Percentiles rank a stretch among this genome's conserved stretches.
phyloP scores from a whole-genome alignment of 371 early-diverging fungal species.

The Mucor sp. region DNA sequence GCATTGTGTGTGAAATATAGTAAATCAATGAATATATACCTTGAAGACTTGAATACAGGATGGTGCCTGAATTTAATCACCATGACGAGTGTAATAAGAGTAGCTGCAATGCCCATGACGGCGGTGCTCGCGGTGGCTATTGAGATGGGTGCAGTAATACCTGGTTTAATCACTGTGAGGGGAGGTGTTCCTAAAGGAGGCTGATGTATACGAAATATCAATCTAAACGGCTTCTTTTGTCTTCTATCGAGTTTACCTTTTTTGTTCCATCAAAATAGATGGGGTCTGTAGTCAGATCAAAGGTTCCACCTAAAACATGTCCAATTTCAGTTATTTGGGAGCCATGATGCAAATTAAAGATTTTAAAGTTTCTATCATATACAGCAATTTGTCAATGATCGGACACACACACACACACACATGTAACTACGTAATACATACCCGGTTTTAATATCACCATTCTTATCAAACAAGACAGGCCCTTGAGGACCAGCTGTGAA shows the following conservation, averaged over 20 bases:
- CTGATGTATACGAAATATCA: conserved; percentile 2
- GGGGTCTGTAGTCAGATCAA: conserved; percentile 34
- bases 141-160: background rate
- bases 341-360: conserved; percentile 52
- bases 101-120: background rate
- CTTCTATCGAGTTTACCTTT: conserved; percentile 12
- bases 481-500: conserved; percentile 56
- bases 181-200: conserved; percentile 41
- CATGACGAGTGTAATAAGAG: conserved; percentile 10
- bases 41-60: conserved; percentile 55
- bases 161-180: background rate
- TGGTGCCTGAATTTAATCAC: conserved; percentile 37
- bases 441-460: conserved; percentile 52
- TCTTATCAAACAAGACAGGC: conserved; percentile 55
- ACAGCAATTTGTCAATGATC: background rate
- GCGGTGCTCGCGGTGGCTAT: background rate
- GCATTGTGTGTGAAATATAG: background rate
- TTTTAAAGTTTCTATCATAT: conserved; percentile 41
- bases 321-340: conserved; percentile 32
- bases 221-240: background rate
- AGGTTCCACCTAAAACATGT: conserved; percentile 23
- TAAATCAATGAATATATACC: conserved; percentile 25
- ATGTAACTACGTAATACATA: conserved; percentile 7
- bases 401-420: background rate
- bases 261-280: conserved; percentile 55